Evolutionary conservation across 176 grass and related monocot genomes (phyloP), one percentile per base, ranked within the genome.

Genomic region (Cymbopogon citratus): DNA sequence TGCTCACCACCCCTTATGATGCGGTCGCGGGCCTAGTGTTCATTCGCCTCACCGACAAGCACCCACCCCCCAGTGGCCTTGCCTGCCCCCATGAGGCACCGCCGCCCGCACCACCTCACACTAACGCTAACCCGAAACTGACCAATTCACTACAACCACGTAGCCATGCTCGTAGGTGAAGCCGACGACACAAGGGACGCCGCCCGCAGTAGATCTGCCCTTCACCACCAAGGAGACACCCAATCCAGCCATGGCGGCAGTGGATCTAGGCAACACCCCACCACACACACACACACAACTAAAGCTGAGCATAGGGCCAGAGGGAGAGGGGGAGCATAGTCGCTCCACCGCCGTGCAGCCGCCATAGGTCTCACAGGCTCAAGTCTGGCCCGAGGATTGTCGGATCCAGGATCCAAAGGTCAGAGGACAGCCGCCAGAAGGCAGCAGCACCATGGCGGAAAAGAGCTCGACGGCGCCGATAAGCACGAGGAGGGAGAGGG

Each of bases 201-300:
- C 12, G 3, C 1, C 5, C 5, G 1, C 48, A 2, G 16, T 6
- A 19, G 13, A 14, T 46, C 44, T 5, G 10, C 44, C 13, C 46
- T 49, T 18, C 46, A 3, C 16, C 16, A 3, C 16, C 48, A 16
- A 0, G 48, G 18, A 51, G 48, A 19, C 16, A 6, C 16, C 48
- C 1, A 0, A 51, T 51, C 5, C 3, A 1, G 5, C 14, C 45
- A 48, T 1, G 1, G 4, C 1, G 14, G 14, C 4, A 1, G 5
- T 48, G 45, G 14, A 48, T 16, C 45, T 16, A 0, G 45, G 45
- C 45, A 48, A 12, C 41, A 10, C 2, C 34, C 34, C n/a, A n/a
- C n/a, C n/a, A n/a, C n/a, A n/a, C n/a, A n/a, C n/a, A n/a, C n/a
- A 7, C 12, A 4, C 12, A 3, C 12, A 12, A 49, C 46, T 49